Conservation (phyloP, 1,284 basidiomycete species). For the Mycosarcoma mackinlayi region DNA sequence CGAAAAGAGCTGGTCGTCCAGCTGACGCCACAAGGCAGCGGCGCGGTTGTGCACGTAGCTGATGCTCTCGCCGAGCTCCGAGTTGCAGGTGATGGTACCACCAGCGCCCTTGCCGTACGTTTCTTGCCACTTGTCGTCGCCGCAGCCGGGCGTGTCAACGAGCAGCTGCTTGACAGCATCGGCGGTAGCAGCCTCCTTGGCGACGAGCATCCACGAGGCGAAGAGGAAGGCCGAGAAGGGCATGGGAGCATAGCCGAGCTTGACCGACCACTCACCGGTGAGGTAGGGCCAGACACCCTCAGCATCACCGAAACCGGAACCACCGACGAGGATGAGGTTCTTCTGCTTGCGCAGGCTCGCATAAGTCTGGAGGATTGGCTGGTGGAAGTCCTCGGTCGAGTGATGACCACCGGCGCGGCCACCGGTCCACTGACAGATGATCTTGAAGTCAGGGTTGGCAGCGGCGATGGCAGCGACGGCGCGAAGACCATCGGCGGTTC, state of each 20-base stretch:
- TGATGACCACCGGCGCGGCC: conserved; percentile 99
- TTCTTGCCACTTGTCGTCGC: conserved; percentile 90
- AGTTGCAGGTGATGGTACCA: conserved; percentile 94
- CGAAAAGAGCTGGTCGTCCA: conserved; percentile 89
- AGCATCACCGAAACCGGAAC: conserved; percentile 95
- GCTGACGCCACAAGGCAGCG: conserved; percentile 97
- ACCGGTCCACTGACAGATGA: conserved; percentile 98
- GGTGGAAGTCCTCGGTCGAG: conserved; percentile 98
- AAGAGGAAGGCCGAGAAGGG: conserved; percentile 96
- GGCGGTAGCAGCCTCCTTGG: conserved; percentile 95
- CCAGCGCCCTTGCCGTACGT: conserved; percentile 89
- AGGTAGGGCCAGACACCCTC: conserved; percentile 98
- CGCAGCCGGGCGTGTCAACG: conserved; percentile 90
- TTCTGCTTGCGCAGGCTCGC: conserved; percentile 84
- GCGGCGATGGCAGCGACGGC: conserved; percentile 96
- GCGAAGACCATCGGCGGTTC: conserved; percentile 94
- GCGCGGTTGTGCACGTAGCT: conserved; percentile 91
- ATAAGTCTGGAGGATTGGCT: conserved; percentile 92
- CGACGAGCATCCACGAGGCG: conserved; percentile 95
- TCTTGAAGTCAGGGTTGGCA: conserved; percentile 94
- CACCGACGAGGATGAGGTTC: conserved; percentile 90
- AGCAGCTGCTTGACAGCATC: conserved; percentile 96
- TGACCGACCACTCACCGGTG: conserved; percentile 91
- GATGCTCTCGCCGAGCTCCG: conserved; percentile 97
- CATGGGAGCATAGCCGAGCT: conserved; percentile 92